Base-by-base conservation (phyloP, 495 filamentous ascomycete species). In the Symbiotaphrina buchneri region DNA sequence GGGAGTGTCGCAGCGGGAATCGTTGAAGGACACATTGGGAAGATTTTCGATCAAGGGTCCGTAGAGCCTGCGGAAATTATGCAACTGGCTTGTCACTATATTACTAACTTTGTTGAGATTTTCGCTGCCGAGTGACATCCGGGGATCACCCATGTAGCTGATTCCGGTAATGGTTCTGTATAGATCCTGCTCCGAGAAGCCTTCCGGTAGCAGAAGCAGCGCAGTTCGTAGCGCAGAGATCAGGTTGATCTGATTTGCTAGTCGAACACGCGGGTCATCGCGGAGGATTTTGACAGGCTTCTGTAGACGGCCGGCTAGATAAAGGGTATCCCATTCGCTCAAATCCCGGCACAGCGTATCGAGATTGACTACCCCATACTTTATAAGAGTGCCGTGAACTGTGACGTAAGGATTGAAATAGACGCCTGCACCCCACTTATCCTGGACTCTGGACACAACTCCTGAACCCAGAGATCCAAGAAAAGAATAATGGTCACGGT, bases 211-310 rank as follows among this genome's bases (percentile, higher is more conserved):
- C 11, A 95, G 59, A 1, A 97, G 58, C 7, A 97, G 63, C 0
- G 87, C 81, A 11, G 83, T 84, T 15, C 90, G 75, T 15, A 94
- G 55, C 3, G 87, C 87, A 4, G 85, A 87, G 14, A 95, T 51
- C 5, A 97, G 63, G 46, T 97, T 97, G 49, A 87, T 70, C 47
- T 95, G 90, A 47, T 95, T 94, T 4, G 87, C 78, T 14, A 93
- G 59, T 11, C 84, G 78, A 21, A 97, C 79, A 30, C 71, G 68
- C 1, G 90, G 75, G 43, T 95, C 80, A 41, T 97, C 87, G 14
- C 83, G 74, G 4, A 97, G 64, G 41, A 95, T 97, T 53, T 95
- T 94, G 41, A 95, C 87, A 1, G 87, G 87, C 46, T 97, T 97
- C 20, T 97, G 87, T 25, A 97, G 54, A 24, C 87, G 79, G 1